Percentiles rank a stretch among this genome's conserved stretches.
Conservation (phyloP, 306 rosid species). For the Gleditsia sinensis region DNA sequence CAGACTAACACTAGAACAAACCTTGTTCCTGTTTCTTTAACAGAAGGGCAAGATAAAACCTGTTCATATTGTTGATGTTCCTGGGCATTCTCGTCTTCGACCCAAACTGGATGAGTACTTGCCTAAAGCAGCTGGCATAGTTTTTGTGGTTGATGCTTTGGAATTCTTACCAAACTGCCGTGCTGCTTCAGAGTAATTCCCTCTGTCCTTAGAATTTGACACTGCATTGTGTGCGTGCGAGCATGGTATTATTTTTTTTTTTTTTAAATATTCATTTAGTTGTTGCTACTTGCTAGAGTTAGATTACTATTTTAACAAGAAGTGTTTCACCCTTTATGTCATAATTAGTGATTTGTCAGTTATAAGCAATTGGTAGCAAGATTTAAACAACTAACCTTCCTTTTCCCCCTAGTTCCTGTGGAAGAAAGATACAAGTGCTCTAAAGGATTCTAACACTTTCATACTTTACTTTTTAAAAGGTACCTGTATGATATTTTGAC, state of each 20-base stretch:
- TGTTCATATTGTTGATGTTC: slow-evolving; percentile 84
- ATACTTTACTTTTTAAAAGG: slow-evolving; percentile 43
- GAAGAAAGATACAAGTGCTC: not conserved
- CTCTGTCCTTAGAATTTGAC: not conserved
- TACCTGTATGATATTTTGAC: slow-evolving; percentile 88
- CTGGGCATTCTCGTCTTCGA: slow-evolving; percentile 95
- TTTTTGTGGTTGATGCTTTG: slow-evolving; percentile 87
- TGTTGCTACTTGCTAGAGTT: slow-evolving; percentile 5
- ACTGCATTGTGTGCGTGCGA: slow-evolving; percentile 6
- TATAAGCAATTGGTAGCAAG: slow-evolving; percentile 13
- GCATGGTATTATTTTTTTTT: too few relatives aligned
- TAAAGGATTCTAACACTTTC: slow-evolving; percentile 25
- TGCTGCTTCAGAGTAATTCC: slow-evolving; percentile 85
- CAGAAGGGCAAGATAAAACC: slow-evolving; percentile 83
- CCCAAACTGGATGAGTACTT: slow-evolving; percentile 86
- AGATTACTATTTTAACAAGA: slow-evolving; percentile 1
- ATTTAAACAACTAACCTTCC: not conserved
- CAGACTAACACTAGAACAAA: slow-evolving; percentile 19
- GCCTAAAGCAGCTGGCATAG: slow-evolving; percentile 82
- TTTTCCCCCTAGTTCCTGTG: not conserved
- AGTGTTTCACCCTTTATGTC: not conserved
- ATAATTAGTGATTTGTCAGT: not conserved
- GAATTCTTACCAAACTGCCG: slow-evolving; percentile 85
- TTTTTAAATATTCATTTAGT: not conserved
- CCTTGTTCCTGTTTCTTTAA: slow-evolving; percentile 21